Conservation (phyloP, 2,329 filamentous ascomycete species). For the Sarocladiaceae sp. region DNA sequence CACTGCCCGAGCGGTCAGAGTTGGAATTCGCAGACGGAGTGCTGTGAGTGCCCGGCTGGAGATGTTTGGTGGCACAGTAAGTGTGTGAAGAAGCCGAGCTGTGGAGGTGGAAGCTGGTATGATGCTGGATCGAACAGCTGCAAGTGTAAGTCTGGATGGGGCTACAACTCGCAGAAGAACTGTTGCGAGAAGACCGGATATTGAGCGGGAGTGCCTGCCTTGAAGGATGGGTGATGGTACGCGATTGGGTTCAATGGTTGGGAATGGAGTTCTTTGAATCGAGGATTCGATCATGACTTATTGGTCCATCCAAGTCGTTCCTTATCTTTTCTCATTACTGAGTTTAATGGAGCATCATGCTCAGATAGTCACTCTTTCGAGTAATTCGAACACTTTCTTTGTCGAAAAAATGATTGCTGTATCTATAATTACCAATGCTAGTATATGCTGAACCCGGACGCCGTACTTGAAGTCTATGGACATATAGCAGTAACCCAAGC, state of each 20-base stretch:
- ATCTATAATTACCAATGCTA: no score
- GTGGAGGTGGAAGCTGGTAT: slow-evolving; percentile 1
- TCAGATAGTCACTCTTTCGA: no score
- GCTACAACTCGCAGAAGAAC: not conserved
- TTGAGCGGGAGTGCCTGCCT: not conserved
- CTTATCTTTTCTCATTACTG: no score
- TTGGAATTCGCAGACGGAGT: not conserved
- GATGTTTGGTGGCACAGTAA: not conserved
- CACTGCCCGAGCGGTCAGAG: not conserved
- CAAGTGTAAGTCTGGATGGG: not conserved
- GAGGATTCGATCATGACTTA: no score
- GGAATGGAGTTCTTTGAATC: not conserved
- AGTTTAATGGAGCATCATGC: no score
- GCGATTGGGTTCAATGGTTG: not conserved
- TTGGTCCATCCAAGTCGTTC: no score
- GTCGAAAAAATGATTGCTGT: no score
- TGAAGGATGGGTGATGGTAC: not conserved
- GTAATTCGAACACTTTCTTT: no score
- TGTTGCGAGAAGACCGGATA: slow-evolving; percentile 4
- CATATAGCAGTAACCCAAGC: no score
- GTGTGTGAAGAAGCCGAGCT: slow-evolving; percentile 1
- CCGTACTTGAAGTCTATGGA: no score
- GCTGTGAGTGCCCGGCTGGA: not conserved
- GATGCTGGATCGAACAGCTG: not conserved
- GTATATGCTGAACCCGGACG: no score